phyloP scores from a whole-genome alignment of 2,329 filamentous ascomycete species.

The Trichoderma afroharzianum region DNA sequence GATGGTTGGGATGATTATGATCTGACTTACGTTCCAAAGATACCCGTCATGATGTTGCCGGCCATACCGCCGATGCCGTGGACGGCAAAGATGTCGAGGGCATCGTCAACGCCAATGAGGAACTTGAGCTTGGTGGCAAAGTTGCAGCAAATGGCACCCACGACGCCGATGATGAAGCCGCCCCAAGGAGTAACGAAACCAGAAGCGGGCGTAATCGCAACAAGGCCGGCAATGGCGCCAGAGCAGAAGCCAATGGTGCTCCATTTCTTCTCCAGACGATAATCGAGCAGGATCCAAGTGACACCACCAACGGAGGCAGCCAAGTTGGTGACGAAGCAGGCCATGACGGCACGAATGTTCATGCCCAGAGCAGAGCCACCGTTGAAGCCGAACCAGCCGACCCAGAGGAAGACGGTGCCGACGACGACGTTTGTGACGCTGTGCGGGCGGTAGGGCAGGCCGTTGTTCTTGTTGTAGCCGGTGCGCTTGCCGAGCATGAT shows the following conservation, averaged over 20 bases:
- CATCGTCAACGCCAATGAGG: conserved; percentile 73
- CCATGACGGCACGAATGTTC: conserved; percentile 86
- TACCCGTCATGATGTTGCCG: conserved; percentile 73
- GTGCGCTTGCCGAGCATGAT: conserved; percentile 68
- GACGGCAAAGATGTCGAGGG: conserved; percentile 87
- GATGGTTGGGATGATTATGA: background rate
- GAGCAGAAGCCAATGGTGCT: conserved; percentile 92
- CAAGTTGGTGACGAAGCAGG: conserved; percentile 82
- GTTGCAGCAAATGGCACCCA: conserved; percentile 68
- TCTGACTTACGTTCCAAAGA: conserved; percentile 64
- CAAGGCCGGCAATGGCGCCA: conserved; percentile 79
- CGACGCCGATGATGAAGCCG: conserved; percentile 55
- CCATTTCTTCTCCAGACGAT: conserved; percentile 90
- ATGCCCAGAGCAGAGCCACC: conserved; percentile 76
- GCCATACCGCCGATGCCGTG: conserved; percentile 81
- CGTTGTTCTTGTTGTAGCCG: conserved; percentile 58
- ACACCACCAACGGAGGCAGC: conserved; percentile 78
- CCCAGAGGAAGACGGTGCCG: conserved; percentile 77
- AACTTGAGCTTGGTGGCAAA: conserved; percentile 83
- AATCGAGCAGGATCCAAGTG: conserved; percentile 82
- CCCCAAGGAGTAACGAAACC: conserved; percentile 71
- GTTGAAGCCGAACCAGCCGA: conserved; percentile 97
- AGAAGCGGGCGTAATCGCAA: conserved; percentile 80
- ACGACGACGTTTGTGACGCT: conserved; percentile 72
- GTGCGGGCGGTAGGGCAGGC: conserved; percentile 65